A percentile compares a stretch with the other conserved stretches of the same genome.
These are phyloP conservation scores for Erysiphe pulchra DNA, from an alignment of 2,329 filamentous ascomycete genomes.

Conservation along the genomic window DNA sequence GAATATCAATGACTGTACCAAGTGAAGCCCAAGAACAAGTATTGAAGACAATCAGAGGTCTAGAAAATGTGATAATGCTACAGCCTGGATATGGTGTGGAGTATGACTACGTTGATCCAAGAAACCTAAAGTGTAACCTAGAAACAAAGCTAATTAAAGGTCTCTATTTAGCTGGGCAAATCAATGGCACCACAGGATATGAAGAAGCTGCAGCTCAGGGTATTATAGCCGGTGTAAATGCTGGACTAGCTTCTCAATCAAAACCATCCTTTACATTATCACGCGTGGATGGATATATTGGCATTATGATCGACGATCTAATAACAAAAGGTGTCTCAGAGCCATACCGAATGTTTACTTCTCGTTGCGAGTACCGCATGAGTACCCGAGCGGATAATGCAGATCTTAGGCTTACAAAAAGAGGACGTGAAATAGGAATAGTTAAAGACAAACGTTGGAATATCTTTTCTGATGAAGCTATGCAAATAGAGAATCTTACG, in stretches of 20 bases:
- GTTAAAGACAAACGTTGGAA: slow-evolving; percentile 59
- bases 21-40: slow-evolving; percentile 64
- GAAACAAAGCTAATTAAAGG: slow-evolving; percentile 83
- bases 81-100: slow-evolving; percentile 94
- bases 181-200: slow-evolving; percentile 95
- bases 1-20: slow-evolving; percentile 89
- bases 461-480: slow-evolving; percentile 35
- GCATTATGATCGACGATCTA: slow-evolving; percentile 95
- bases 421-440: slow-evolving; percentile 51
- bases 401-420: slow-evolving; percentile 58
- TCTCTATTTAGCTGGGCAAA: slow-evolving; percentile 81
- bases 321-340: slow-evolving; percentile 92
- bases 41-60: slow-evolving; percentile 63
- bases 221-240: slow-evolving; percentile 78
- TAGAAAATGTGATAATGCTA: slow-evolving; percentile 76
- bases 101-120: slow-evolving; percentile 94
- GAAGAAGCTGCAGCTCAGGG: slow-evolving; percentile 93
- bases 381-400: slow-evolving; percentile 83
- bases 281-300: slow-evolving; percentile 81
- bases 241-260: slow-evolving; percentile 50
- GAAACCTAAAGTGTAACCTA: slow-evolving; percentile 62
- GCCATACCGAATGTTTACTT: slow-evolving; percentile 96
- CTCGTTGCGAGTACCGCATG: slow-evolving; percentile 85
- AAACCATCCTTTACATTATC: slow-evolving; percentile 41
- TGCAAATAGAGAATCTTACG: slow-evolving; percentile 41